A percentile compares a stretch with the other conserved stretches of the same genome.
Conservation (phyloP, 164 flowering plant species). For the Stephania cephalantha region DNA sequence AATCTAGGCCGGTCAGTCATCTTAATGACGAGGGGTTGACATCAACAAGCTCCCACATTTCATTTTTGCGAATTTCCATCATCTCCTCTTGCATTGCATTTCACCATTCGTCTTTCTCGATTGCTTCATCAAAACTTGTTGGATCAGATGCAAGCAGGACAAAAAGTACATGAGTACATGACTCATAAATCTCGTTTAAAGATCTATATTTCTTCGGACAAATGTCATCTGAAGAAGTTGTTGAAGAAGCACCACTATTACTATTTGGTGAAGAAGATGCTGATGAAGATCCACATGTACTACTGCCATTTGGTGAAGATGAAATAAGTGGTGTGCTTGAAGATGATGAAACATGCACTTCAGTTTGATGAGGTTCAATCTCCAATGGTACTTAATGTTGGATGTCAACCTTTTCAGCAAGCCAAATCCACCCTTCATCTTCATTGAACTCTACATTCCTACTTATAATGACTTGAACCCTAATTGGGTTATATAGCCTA, state of each 20-base stretch:
- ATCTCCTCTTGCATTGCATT: neutral
- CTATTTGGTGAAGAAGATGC: too few relatives aligned
- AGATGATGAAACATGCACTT: too few relatives aligned
- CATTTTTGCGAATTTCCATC: neutral
- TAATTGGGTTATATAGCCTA: neutral
- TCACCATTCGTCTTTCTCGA: neutral
- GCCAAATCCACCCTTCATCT: too few relatives aligned
- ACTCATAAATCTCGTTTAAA: neutral
- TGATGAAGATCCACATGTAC: neutral
- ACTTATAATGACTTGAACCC: neutral
- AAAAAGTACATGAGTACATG: neutral
- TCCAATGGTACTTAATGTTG: too few relatives aligned
- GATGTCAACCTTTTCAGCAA: too few relatives aligned
- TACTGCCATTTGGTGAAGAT: too few relatives aligned
- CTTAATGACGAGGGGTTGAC: too few relatives aligned
- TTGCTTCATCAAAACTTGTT: neutral
- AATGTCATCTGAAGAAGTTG: neutral
- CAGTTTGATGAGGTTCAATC: too few relatives aligned
- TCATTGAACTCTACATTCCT: neutral
- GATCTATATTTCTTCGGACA: neutral
- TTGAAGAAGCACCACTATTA: too few relatives aligned
- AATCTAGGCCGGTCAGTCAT: too few relatives aligned
- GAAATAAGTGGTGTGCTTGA: too few relatives aligned
- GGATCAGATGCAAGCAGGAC: neutral
- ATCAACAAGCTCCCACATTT: neutral